Evolutionary conservation across 192 early-diverging fungal species (phyloP).

Genomic region (Backusella sp.): DNA sequence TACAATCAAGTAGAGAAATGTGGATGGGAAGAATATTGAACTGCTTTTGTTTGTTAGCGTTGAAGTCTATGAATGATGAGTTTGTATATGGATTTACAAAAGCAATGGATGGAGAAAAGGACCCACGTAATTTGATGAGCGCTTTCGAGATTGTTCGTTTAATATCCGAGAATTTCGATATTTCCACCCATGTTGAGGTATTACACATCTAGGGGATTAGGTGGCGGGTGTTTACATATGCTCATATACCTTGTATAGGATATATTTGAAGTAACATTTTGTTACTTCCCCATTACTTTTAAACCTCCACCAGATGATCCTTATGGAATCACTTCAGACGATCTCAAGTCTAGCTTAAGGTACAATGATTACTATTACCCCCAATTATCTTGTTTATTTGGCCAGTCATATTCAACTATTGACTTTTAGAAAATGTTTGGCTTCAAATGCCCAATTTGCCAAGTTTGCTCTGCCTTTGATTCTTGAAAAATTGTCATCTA

Average conservation of each 20-base stretch:
- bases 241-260: conserved; percentile 47
- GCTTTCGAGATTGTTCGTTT: conserved; percentile 76
- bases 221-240: conserved; percentile 7
- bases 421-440: conserved; percentile 62
- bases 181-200: conserved; percentile 74
- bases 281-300: conserved; percentile 99
- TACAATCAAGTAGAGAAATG: not conserved
- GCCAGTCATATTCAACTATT: not conserved
- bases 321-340: conserved; percentile 90
- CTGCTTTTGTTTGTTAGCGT: conserved; percentile 39
- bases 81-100: conserved; percentile 86
- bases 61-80: conserved; percentile 62
- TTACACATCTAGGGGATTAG: not conserved
- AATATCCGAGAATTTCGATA: conserved; percentile 78
- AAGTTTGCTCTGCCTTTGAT: conserved; percentile 83
- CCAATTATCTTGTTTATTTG: not conserved
- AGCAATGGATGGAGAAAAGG: conserved; percentile 96
- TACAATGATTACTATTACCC: conserved; percentile 4
- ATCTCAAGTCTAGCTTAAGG: conserved; percentile 82
- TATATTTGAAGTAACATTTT: conserved; percentile 95
- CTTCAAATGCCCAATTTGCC: conserved; percentile 76
- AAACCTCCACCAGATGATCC: conserved; percentile 93
- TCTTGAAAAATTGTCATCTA: conserved; percentile 87
- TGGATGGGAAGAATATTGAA: not conserved
- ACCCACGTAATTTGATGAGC: conserved; percentile 91